phyloP scores from a whole-genome alignment of 1,139 yeast species.

The Lodderomyces elongisporus region DNA sequence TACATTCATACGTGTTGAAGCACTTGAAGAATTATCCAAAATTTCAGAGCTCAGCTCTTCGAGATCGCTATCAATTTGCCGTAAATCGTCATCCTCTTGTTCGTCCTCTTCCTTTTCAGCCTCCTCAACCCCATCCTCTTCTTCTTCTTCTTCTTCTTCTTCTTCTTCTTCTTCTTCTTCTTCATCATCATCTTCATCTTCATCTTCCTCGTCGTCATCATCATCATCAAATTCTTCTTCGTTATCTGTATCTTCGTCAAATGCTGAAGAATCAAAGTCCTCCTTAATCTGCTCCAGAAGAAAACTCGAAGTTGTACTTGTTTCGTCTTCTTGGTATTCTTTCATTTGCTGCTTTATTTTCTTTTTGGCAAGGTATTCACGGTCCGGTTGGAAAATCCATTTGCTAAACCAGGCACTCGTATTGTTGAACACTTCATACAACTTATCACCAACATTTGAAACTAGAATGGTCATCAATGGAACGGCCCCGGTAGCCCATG shows the following conservation, averaged over 20 bases:
- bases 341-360: slow-evolving; percentile 6
- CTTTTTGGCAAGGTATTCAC: slow-evolving; percentile 8
- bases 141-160: slow-evolving; percentile 11
- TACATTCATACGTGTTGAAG: neutral
- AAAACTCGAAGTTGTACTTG: slow-evolving; percentile 6
- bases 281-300: slow-evolving; percentile 9
- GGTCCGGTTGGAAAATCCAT: slow-evolving; percentile 10
- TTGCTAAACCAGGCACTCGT: slow-evolving; percentile 16
- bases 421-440: slow-evolving; percentile 33
- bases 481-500: slow-evolving; percentile 78
- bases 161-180: slow-evolving; percentile 8
- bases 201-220: slow-evolving; percentile 3
- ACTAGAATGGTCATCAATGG: slow-evolving; percentile 83
- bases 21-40: neutral
- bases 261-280: too few relatives aligned
- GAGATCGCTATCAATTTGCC: too few relatives aligned
- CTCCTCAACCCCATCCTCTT: too few relatives aligned
- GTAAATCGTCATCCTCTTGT: slow-evolving; percentile 5
- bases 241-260: slow-evolving; percentile 7
- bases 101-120: slow-evolving; percentile 12
- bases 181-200: neutral
- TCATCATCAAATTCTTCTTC: slow-evolving; percentile 5
- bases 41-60: neutral
- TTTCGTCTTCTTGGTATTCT: slow-evolving; percentile 15
- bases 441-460: slow-evolving; percentile 63